Base-by-base conservation (phyloP, 1,139 yeast species). In the Ogataea hybrid region DNA sequence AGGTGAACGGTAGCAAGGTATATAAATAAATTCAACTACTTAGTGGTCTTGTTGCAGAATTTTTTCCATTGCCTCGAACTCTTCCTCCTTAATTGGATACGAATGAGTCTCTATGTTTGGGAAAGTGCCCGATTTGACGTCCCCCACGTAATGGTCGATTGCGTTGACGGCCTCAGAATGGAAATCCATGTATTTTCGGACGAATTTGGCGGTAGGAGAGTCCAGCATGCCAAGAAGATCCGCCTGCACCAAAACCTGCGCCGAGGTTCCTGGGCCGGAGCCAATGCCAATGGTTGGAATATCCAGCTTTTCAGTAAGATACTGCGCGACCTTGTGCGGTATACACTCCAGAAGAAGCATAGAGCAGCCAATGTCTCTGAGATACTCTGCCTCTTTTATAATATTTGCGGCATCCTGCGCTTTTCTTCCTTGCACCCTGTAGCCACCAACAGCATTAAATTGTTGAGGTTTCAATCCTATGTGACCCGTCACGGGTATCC, bases 271-370 rank as follows among this genome's bases (percentile, higher is more conserved):
- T 15, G 82, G 79, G 0, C 98, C 97, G 0, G 97, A 97, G 6
- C 98, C 98, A 41, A 92, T 92, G 6, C 98, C 97, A 50, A 92
- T 89, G 1, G 95, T 87, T 0, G 98, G 97, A 1, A 90, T 69
- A 0, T 61, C 45, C 23, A 89, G 62, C 22, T 68, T 67, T 2
- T 70, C 59, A 0, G 97, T 85, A 32, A 92, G 77, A 44, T 69
- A 67, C 35, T 70, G 64, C 0, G 92, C 92, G n/a, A 92, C 67
- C 46, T 73, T 74, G 43, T 77, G 78, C 3, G 98, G 98, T 8
- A 92, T 75, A 40, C 97, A 95, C 57, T 92, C 98, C 9, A 92
- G 62, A 1, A 92, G 81, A 1, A 89, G 60, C 31, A 83, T 63
- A 55, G 86, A 85, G 16, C 83, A 87, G 0, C 98, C 98, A 0